Percentiles rank a stretch among this genome's conserved stretches.
phyloP scores from a whole-genome alignment of 1,139 yeast genomes.

The Nematodospora anomalae region DNA sequence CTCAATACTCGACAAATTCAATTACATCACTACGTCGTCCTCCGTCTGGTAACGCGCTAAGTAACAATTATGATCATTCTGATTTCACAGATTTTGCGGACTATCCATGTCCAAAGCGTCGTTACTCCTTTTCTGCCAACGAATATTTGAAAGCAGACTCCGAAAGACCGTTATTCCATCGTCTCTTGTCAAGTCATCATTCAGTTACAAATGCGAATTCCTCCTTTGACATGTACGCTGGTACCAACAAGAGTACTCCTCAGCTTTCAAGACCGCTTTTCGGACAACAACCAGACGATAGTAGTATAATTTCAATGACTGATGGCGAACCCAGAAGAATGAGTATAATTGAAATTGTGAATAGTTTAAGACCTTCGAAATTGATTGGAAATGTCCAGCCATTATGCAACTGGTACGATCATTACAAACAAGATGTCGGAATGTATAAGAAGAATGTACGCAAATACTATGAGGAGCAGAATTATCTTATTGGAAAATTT shows the following conservation, averaged over 20 bases:
- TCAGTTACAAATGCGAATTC: conserved; percentile 34
- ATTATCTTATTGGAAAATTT: conserved; percentile 57
- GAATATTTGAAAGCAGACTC: conserved; percentile 10
- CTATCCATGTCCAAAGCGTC: conserved; percentile 9
- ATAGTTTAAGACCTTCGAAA: conserved; percentile 43
- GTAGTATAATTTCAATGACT: conserved; percentile 1
- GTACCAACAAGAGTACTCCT: conserved; percentile 4
- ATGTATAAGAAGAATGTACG: conserved; percentile 25
- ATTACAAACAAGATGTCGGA: conserved; percentile 23
- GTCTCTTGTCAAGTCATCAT: conserved; percentile 30
- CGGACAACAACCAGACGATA: conserved; percentile 8
- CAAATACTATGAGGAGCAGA: conserved; percentile 51
- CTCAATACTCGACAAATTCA: conserved; percentile 6
- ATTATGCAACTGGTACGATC: conserved; percentile 50
- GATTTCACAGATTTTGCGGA: conserved; percentile 11
- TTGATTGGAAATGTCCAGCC: conserved; percentile 55
- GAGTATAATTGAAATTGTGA: conserved; percentile 18
- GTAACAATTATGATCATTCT: background rate
- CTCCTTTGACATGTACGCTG: conserved; percentile 16
- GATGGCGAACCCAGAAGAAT: conserved; percentile 23
- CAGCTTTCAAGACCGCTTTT: conserved; percentile 11
- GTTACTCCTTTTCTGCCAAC: conserved; percentile 14
- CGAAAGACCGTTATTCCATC: conserved; percentile 27
- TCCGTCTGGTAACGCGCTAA: conserved; percentile 1
- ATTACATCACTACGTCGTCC: conserved; percentile 3